A percentile compares a stretch with the other conserved stretches of the same genome.
phyloP scores from a whole-genome alignment of 148 eudicot species.

The Salicornia ramosissima region DNA sequence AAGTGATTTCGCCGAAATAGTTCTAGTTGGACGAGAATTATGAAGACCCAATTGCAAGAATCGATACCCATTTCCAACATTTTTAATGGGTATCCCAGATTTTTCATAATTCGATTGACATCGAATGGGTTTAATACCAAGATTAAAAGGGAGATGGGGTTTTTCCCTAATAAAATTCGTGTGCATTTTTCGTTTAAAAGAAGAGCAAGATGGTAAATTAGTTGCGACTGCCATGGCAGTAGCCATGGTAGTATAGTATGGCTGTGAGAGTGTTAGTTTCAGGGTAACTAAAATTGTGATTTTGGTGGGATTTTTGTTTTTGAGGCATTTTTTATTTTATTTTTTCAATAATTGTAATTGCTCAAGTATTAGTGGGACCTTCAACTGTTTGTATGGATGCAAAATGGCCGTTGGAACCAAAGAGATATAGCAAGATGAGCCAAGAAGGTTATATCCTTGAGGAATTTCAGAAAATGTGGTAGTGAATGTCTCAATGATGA shows the following conservation, averaged over 20 bases:
- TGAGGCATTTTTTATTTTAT: background rate
- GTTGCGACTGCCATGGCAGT: conserved; percentile 33
- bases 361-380: conserved; percentile 2
- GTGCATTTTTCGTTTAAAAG: conserved; percentile 21
- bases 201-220: conserved; percentile 22
- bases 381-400: conserved; percentile 38
- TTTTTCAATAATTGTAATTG: background rate
- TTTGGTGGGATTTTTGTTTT: conserved; percentile 15
- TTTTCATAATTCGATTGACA: conserved; percentile 21
- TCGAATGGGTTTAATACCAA: conserved; percentile 21
- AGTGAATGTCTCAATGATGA: conserved; percentile 5
- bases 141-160: conserved; percentile 2
- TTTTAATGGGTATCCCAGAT: conserved; percentile 25
- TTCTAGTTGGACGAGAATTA: conserved; percentile 20
- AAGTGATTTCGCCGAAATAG: conserved; percentile 34
- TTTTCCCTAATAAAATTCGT: conserved; percentile 1
- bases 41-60: conserved; percentile 39
- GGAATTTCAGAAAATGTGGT: background rate
- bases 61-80: conserved; percentile 28
- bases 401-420: conserved; percentile 22
- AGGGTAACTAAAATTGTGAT: conserved; percentile 19
- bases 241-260: conserved; percentile 34
- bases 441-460: background rate
- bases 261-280: background rate
- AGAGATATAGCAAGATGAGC: conserved; percentile 14